phyloP scores from a whole-genome alignment of 2,329 filamentous ascomycete genomes.

The Arthrobotrys musiformis region DNA sequence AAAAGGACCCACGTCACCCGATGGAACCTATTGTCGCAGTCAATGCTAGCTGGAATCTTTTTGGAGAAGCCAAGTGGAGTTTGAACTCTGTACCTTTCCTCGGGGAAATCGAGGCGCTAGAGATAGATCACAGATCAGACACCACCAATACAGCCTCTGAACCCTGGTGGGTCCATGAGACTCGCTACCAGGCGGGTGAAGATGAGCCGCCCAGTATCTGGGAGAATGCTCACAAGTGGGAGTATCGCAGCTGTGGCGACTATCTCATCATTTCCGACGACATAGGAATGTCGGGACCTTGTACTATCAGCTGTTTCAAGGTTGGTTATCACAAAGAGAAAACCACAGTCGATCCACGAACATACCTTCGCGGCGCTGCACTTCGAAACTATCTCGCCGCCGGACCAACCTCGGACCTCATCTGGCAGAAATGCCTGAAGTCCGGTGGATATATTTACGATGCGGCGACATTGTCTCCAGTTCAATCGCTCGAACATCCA shows the following conservation, averaged over 20 bases:
- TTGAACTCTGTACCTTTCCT: slow-evolving; percentile 28
- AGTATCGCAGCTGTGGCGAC: slow-evolving; percentile 57
- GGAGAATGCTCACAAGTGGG: slow-evolving; percentile 55
- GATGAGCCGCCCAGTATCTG: background rate
- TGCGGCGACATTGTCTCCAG: slow-evolving; percentile 3
- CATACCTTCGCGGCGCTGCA: slow-evolving; percentile 26
- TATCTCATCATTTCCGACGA: slow-evolving; percentile 58
- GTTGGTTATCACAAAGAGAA: slow-evolving; percentile 30
- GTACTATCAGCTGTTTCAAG: slow-evolving; percentile 58
- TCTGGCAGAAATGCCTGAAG: slow-evolving; percentile 42
- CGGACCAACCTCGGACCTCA: slow-evolving; percentile 55
- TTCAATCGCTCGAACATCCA: slow-evolving; percentile 25
- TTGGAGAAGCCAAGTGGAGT: slow-evolving; percentile 41
- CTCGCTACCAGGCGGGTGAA: background rate
- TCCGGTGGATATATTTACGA: slow-evolving; percentile 13
- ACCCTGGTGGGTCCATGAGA: slow-evolving; percentile 48
- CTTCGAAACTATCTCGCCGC: slow-evolving; percentile 24
- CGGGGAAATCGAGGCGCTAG: background rate
- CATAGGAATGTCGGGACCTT: slow-evolving; percentile 50
- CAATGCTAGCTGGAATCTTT: slow-evolving; percentile 48
- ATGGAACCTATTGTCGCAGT: slow-evolving; percentile 22
- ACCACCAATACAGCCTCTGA: background rate
- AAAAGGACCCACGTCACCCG: background rate
- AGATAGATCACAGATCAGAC: background rate
- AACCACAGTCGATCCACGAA: slow-evolving; percentile 20